A percentile compares a stretch with the other conserved stretches of the same genome.
Conservation (phyloP, 139 green algal species). For the Limnomonas spitsbergensis region DNA sequence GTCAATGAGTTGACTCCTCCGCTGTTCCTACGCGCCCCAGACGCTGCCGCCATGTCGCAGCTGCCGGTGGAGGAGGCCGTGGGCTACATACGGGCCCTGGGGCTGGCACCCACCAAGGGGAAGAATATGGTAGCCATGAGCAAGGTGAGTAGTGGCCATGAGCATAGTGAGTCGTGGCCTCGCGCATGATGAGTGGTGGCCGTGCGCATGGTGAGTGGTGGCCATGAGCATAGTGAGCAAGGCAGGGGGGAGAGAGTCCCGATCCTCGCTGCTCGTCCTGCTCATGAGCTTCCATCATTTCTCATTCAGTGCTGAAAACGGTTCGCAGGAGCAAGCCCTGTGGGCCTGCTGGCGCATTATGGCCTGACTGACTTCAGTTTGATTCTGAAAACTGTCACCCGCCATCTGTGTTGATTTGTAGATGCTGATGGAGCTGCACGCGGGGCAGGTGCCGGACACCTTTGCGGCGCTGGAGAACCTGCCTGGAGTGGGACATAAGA, state of each 20-base stretch:
- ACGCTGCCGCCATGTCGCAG: constrained; percentile 14
- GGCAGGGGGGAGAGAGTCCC: too few relatives aligned
- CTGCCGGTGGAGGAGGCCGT: constrained; percentile 37
- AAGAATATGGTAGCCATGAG: constrained; percentile 69
- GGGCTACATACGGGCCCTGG: constrained; percentile 67
- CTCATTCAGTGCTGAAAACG: too few relatives aligned
- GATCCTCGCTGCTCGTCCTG: too few relatives aligned
- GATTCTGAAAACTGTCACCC: too few relatives aligned
- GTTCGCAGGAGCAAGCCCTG: too few relatives aligned
- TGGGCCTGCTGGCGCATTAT: too few relatives aligned
- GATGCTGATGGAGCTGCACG: constrained; percentile 67
- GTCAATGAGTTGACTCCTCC: constrained; percentile 40
- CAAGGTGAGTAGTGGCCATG: constrained; percentile 42
- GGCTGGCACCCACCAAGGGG: constrained; percentile 82
- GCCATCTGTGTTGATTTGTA: too few relatives aligned
- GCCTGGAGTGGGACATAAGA: constrained; percentile 71
- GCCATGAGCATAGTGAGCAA: too few relatives aligned
- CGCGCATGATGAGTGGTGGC: background rate
- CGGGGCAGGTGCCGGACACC: constrained; percentile 61
- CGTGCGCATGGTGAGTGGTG: too few relatives aligned
- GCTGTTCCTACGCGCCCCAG: constrained; percentile 27
- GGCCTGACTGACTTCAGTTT: too few relatives aligned
- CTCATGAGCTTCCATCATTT: too few relatives aligned
- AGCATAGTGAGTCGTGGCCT: background rate
- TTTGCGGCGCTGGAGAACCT: constrained; percentile 79